Evolutionary conservation across 2,329 filamentous ascomycete species (phyloP).

Genomic region (Aspergillus terreus): DNA sequence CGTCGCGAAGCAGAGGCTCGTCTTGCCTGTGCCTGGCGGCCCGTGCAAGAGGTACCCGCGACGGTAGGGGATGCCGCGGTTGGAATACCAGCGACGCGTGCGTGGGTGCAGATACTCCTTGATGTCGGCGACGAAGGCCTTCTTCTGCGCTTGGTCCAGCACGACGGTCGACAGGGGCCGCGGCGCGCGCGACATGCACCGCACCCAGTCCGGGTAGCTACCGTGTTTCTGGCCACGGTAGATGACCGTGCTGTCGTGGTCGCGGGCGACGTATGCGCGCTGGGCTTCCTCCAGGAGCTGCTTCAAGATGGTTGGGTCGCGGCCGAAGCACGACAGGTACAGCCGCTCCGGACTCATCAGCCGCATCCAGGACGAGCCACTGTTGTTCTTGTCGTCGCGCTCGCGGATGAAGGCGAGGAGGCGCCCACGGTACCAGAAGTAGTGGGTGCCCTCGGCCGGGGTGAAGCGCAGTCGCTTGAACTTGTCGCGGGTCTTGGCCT

Average conservation of each 20-base stretch:
- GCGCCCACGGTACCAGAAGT: slow-evolving; percentile 63
- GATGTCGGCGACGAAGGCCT: slow-evolving; percentile 50
- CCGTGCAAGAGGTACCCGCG: slow-evolving; percentile 80
- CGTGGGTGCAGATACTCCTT: slow-evolving; percentile 54
- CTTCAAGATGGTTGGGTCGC: slow-evolving; percentile 31
- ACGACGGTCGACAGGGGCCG: slow-evolving; percentile 54
- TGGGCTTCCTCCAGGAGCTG: slow-evolving; percentile 35
- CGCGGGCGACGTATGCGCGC: slow-evolving; percentile 31
- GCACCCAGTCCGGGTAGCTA: slow-evolving; percentile 25
- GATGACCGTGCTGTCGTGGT: slow-evolving; percentile 35
- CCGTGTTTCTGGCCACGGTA: slow-evolving; percentile 30
- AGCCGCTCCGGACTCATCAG: slow-evolving; percentile 25
- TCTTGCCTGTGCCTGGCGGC: slow-evolving; percentile 77
- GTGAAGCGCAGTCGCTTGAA: slow-evolving; percentile 52
- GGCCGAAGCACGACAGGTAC: slow-evolving; percentile 33
- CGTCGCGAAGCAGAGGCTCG: slow-evolving; percentile 65
- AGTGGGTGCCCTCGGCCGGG: slow-evolving; percentile 63
- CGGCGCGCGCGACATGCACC: slow-evolving; percentile 44
- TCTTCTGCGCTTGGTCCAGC: slow-evolving; percentile 49
- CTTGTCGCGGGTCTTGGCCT: slow-evolving; percentile 35
- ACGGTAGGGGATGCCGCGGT: slow-evolving; percentile 79
- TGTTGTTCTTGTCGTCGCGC: slow-evolving; percentile 21
- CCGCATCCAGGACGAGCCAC: slow-evolving; percentile 9
- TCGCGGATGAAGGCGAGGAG: slow-evolving; percentile 43
- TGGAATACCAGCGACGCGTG: slow-evolving; percentile 68